A percentile compares a stretch with the other conserved stretches of the same genome.
These are phyloP conservation scores for Torulaspora globosa DNA, from an alignment of 1,139 yeast species.

Conservation along the genomic window DNA sequence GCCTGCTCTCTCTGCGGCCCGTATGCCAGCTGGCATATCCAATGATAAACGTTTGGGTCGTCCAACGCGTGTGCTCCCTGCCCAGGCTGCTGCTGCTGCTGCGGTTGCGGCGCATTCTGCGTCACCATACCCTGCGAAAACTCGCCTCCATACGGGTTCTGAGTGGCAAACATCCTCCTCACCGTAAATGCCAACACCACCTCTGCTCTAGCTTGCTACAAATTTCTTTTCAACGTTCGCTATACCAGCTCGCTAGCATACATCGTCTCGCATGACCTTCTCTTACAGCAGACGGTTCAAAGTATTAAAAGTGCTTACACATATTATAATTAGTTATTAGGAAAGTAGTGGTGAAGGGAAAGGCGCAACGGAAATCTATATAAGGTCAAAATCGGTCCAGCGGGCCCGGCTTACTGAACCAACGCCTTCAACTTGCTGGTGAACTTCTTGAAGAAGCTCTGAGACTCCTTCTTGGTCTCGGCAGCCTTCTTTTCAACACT, in stretches of 20 bases:
- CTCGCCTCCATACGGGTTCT: conserved; percentile 1
- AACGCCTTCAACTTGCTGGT: conserved; percentile 24
- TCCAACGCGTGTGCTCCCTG: conserved; percentile 53
- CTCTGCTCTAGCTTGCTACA: background rate
- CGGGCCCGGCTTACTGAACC: conserved; percentile 14
- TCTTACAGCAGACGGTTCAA: no score
- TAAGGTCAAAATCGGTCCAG: no score
- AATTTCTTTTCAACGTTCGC: no score
- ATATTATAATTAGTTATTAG: conserved; percentile 4
- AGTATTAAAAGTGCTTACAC: no score
- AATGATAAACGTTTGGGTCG: conserved; percentile 81
- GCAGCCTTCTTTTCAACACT: conserved; percentile 10
- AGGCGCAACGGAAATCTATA: background rate
- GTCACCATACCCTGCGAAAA: conserved; percentile 6
- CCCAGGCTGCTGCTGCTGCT: conserved; percentile 2
- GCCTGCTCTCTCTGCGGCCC: conserved; percentile 94
- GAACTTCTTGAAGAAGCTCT: conserved; percentile 18
- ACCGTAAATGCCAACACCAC: background rate
- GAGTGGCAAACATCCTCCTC: conserved; percentile 9
- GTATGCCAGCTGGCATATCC: conserved; percentile 85
- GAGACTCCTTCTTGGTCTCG: conserved; percentile 15
- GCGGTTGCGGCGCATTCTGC: conserved; percentile 17
- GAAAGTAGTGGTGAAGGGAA: conserved; percentile 2
- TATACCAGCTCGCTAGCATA: no score
- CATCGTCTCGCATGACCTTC: no score